A percentile compares a stretch with the other conserved stretches of the same genome.
These are phyloP conservation scores for Polyporus tsugae DNA, from an alignment of 1,284 basidiomycete genomes.

Conservation along the genomic window DNA sequence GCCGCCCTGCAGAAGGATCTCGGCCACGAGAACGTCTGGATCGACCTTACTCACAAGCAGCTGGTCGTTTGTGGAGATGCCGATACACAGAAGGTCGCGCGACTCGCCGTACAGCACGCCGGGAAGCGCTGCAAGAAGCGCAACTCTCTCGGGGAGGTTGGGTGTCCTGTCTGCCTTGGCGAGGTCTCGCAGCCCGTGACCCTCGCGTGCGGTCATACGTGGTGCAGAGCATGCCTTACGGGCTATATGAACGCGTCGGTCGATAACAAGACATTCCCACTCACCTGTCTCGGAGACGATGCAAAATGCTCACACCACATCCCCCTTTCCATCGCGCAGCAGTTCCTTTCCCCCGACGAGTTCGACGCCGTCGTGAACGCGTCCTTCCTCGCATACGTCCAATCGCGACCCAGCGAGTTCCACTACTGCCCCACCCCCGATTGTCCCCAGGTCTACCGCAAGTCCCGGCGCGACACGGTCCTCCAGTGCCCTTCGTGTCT, in stretches of 20 bases:
- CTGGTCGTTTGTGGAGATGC: constrained; percentile 50
- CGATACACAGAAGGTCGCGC: constrained; percentile 46
- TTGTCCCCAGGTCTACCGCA: constrained; percentile 74
- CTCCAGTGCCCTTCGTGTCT: constrained; percentile 79
- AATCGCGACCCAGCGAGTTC: constrained; percentile 64
- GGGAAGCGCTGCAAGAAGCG: constrained; percentile 38
- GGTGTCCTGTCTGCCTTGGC: constrained; percentile 70
- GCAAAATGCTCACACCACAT: constrained; percentile 62
- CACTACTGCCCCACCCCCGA: constrained; percentile 79
- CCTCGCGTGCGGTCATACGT: constrained; percentile 68
- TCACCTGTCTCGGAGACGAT: constrained; percentile 69
- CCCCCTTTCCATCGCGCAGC: constrained; percentile 56
- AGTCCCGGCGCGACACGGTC: constrained; percentile 54
- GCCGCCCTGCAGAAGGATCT: constrained; percentile 47
- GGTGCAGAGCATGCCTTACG: constrained; percentile 67
- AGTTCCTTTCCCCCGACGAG: constrained; percentile 56
- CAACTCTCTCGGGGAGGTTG: constrained; percentile 30
- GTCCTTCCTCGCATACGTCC: constrained; percentile 64
- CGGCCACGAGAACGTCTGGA: constrained; percentile 50
- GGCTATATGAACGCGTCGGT: constrained; percentile 63
- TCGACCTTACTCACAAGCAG: constrained; percentile 40
- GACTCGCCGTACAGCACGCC: constrained; percentile 47
- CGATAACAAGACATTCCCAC: constrained; percentile 69
- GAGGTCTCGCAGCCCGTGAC: constrained; percentile 57
- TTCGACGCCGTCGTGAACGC: constrained; percentile 63